Evolutionary conservation across 2,329 filamentous ascomycete genomes (phyloP).

Genomic region (Arthrobotrys megalospora): DNA sequence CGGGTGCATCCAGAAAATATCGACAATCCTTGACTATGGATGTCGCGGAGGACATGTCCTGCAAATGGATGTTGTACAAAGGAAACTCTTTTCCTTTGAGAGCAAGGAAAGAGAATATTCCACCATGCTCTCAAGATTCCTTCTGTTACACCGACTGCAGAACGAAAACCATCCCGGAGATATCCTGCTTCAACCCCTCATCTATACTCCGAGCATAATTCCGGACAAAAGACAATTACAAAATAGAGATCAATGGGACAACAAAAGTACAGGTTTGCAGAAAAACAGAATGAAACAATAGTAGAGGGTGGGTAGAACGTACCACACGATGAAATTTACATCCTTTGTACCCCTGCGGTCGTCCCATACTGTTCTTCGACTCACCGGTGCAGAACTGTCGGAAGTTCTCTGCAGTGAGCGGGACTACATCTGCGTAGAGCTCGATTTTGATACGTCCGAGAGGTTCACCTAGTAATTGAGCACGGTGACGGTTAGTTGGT

Average conservation of each 20-base stretch:
- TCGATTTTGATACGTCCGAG: slow-evolving; percentile 91
- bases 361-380: slow-evolving; percentile 81
- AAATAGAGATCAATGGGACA: neutral
- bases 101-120: neutral
- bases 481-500: neutral
- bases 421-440: slow-evolving; percentile 86
- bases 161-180: neutral
- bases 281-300: slow-evolving; percentile 10
- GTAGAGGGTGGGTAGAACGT: slow-evolving; percentile 67
- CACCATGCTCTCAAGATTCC: neutral
- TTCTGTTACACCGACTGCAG: slow-evolving; percentile 37
- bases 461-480: slow-evolving; percentile 77
- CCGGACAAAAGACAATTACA: slow-evolving; percentile 31
- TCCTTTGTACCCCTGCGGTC: slow-evolving; percentile 93
- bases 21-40: neutral
- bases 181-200: neutral
- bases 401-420: slow-evolving; percentile 95
- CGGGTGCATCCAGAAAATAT: neutral
- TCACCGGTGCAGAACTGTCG: slow-evolving; percentile 97
- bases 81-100: slow-evolving; percentile 8
- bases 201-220: slow-evolving; percentile 24
- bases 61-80: neutral
- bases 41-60: neutral
- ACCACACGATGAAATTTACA: slow-evolving; percentile 95
- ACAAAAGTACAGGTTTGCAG: neutral